Conservation (phyloP, 805 yeast species). For the Nematodospora valgi region DNA sequence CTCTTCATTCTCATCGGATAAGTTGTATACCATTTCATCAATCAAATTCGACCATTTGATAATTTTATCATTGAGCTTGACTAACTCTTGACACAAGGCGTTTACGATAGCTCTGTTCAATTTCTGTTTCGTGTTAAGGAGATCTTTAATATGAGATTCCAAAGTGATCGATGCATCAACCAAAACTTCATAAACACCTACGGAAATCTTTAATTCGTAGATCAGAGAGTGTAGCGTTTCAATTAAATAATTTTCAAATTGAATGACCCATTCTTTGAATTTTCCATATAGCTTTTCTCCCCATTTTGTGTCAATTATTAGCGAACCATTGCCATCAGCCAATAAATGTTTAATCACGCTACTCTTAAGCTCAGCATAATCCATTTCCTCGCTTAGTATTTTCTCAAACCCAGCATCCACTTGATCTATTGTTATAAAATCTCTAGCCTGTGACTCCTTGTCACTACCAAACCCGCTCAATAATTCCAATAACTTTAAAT, state of each 20-base stretch:
- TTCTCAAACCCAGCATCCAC: too few species aligned
- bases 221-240: conserved; percentile 3
- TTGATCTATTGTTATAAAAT: conserved; percentile 2
- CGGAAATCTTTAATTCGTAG: conserved; percentile 25
- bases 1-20: conserved; percentile 1
- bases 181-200: conserved; percentile 45
- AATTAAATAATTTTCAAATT: conserved; percentile 21
- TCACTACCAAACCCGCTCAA: conserved; percentile 27
- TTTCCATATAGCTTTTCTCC: conserved; percentile 27
- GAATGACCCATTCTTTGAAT: conserved; percentile 34
- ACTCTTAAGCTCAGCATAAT: conserved; percentile 20
- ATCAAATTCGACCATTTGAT: conserved; percentile 46
- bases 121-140: conserved; percentile 14
- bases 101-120: conserved; percentile 24
- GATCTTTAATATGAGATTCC: conserved; percentile 23
- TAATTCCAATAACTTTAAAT: conserved; percentile 31
- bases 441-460: not conserved
- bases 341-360: conserved; percentile 21
- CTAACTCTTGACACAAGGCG: conserved; percentile 36
- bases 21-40: conserved; percentile 19
- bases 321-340: too few species aligned
- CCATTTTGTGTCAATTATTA: conserved; percentile 35
- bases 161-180: conserved; percentile 38
- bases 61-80: conserved; percentile 40
- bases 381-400: conserved; percentile 5